phyloP scores from a whole-genome alignment of 441 rosid species.

The Lagerstroemia fauriei region DNA sequence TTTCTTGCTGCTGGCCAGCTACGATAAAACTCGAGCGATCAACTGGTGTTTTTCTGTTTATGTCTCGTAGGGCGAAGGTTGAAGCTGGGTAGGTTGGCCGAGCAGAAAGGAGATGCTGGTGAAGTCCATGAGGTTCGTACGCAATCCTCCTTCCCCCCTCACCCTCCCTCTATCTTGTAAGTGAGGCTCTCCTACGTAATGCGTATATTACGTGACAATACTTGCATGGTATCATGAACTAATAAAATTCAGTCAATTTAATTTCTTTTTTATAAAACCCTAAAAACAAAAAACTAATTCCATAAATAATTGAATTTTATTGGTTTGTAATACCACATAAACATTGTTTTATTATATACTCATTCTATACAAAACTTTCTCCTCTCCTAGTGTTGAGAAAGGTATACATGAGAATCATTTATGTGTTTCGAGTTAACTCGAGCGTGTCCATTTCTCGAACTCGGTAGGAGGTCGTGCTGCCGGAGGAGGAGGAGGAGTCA shows the following conservation, averaged over 20 bases:
- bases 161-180: neutral
- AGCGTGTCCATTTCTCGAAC: neutral
- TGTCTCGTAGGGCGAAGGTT: constrained; percentile 50
- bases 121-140: constrained; percentile 41
- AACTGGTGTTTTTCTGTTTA: neutral
- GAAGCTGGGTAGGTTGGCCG: constrained; percentile 35
- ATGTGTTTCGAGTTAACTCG: neutral
- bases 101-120: constrained; percentile 31
- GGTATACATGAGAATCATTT: neutral
- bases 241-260: too few relatives aligned
- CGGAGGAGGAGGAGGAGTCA: neutral
- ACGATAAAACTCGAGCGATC: neutral
- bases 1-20: neutral
- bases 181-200: too few relatives aligned
- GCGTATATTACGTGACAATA: too few relatives aligned
- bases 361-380: too few relatives aligned
- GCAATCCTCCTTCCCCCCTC: neutral
- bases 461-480: constrained; percentile 11
- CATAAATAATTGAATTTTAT: too few relatives aligned
- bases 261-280: too few relatives aligned
- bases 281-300: too few relatives aligned
- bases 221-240: too few relatives aligned
- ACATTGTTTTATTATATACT: too few relatives aligned
- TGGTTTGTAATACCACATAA: too few relatives aligned
- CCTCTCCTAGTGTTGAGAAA: too few relatives aligned